Percentiles rank a stretch among this genome's conserved stretches.
Evolutionary conservation across 768 basidiomycete genomes (phyloP).

Genomic region (Lyophyllum decastes): DNA sequence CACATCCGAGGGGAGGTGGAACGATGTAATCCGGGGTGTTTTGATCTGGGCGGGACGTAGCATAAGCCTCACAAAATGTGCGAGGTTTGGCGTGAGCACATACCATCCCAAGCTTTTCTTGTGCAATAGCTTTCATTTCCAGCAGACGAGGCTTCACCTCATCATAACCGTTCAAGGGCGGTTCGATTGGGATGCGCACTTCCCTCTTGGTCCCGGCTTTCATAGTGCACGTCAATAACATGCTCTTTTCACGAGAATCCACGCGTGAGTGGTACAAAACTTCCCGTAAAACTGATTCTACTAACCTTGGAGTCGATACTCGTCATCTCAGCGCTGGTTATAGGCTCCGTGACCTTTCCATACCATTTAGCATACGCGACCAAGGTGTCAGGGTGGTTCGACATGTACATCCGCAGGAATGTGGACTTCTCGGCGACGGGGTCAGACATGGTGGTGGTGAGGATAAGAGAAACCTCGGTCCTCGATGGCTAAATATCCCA

Average conservation of each 20-base stretch:
- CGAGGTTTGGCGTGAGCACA: constrained; percentile 17
- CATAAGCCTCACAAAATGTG: neutral
- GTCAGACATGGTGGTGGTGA: constrained; percentile 51
- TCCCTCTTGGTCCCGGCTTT: constrained; percentile 48
- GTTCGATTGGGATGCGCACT: constrained; percentile 63
- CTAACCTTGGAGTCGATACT: constrained; percentile 66
- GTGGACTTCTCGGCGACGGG: constrained; percentile 74
- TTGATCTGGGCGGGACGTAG: constrained; percentile 44
- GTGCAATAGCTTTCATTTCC: constrained; percentile 79
- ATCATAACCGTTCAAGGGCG: constrained; percentile 72
- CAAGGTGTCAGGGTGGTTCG: constrained; percentile 78
- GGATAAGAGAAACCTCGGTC: neutral
- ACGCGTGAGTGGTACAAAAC: neutral
- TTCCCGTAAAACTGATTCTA: neutral
- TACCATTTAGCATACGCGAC: constrained; percentile 83
- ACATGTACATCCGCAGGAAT: constrained; percentile 86
- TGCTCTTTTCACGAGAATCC: constrained; percentile 38
- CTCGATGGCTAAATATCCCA: no score
- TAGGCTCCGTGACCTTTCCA: constrained; percentile 58
- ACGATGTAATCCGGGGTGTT: constrained; percentile 60
- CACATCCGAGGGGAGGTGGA: constrained; percentile 42
- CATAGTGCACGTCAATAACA: constrained; percentile 66
- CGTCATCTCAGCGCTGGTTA: constrained; percentile 70
- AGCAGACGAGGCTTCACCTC: constrained; percentile 82
- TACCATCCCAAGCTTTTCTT: constrained; percentile 81